These are phyloP conservation scores for Sequoiadendron giganteum DNA, from an alignment of 75 land plant genomes.

Conservation along the genomic window DNA sequence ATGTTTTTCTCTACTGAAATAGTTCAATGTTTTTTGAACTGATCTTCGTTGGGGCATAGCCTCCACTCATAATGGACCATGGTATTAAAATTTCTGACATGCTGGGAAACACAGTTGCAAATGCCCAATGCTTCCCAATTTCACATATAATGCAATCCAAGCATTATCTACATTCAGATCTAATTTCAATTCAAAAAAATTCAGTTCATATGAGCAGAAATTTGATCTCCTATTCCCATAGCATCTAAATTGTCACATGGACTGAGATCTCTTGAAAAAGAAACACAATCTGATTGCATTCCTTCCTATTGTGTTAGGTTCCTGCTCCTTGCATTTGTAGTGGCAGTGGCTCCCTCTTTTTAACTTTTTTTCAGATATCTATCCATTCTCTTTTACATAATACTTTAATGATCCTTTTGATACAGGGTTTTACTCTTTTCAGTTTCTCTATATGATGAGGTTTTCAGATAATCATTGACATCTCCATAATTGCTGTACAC, in stretches of 20 bases:
- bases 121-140: slow-evolving; percentile 60
- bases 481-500: too few relatives aligned
- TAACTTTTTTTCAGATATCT: too few relatives aligned
- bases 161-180: slow-evolving; percentile 57
- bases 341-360: too few relatives aligned
- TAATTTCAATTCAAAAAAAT: slow-evolving; percentile 42
- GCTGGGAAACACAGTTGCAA: slow-evolving; percentile 39
- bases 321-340: too few relatives aligned
- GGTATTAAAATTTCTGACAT: slow-evolving; percentile 42
- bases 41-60: slow-evolving; percentile 63
- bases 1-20: slow-evolving; percentile 38
- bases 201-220: slow-evolving; percentile 43
- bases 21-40: slow-evolving; percentile 43
- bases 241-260: slow-evolving; percentile 48
- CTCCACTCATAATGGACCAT: slow-evolving; percentile 74
- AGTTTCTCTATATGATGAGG: too few relatives aligned
- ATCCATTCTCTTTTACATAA: too few relatives aligned
- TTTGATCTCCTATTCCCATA: slow-evolving; percentile 23
- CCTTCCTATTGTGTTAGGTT: slow-evolving; percentile 16
- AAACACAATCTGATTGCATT: slow-evolving; percentile 61
- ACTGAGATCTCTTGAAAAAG: slow-evolving; percentile 61
- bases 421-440: too few relatives aligned
- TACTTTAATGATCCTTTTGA: too few relatives aligned
- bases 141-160: slow-evolving; percentile 60
- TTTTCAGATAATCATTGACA: too few relatives aligned